A percentile compares a stretch with the other conserved stretches of the same genome.
These are phyloP conservation scores for Trichoderma oligosporum DNA, from an alignment of 2,329 filamentous ascomycete genomes.

Conservation along the genomic window DNA sequence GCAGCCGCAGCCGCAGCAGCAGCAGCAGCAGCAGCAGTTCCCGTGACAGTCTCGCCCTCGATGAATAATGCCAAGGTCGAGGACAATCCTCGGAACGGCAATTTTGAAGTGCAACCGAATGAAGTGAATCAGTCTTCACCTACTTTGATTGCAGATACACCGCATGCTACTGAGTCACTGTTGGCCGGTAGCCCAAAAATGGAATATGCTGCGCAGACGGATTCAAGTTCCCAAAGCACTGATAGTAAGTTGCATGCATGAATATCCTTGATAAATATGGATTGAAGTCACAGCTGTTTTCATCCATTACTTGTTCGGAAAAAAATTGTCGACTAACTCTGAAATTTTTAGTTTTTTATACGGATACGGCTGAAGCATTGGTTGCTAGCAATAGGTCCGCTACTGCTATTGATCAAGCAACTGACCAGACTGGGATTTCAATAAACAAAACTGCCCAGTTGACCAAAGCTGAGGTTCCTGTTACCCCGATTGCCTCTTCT, in stretches of 20 bases:
- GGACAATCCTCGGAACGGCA: background rate
- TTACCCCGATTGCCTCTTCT: background rate
- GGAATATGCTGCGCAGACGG: background rate
- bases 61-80: background rate
- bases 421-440: background rate
- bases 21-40: constrained; percentile 31
- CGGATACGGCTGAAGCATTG: constrained; percentile 3
- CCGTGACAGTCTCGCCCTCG: constrained; percentile 22
- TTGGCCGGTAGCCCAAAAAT: background rate
- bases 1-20: constrained; percentile 33
- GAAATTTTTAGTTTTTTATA: background rate
- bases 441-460: constrained; percentile 5
- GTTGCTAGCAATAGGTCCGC: background rate
- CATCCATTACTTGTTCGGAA: background rate
- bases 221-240: background rate
- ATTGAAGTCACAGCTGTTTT: background rate
- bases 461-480: background rate
- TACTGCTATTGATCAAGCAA: background rate
- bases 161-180: constrained; percentile 10
- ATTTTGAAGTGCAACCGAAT: background rate
- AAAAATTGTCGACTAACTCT: background rate
- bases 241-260: constrained; percentile 11
- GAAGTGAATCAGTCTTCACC: constrained; percentile 6
- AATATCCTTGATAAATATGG: background rate
- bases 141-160: constrained; percentile 1